phyloP scores from a whole-genome alignment of 306 rosid genomes.

The Spatholobus suberectus region DNA sequence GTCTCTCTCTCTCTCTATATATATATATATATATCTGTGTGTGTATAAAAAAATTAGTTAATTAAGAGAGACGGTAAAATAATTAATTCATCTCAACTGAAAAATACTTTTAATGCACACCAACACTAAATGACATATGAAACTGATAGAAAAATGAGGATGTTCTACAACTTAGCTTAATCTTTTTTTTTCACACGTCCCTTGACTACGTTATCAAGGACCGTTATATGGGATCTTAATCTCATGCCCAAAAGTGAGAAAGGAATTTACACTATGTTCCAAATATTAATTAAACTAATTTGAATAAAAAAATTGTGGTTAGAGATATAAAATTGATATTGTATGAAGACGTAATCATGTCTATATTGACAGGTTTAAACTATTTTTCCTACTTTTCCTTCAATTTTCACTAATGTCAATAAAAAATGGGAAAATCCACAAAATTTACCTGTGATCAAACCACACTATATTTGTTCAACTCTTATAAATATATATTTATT shows the following conservation, averaged over 20 bases:
- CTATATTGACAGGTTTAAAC: too few species aligned
- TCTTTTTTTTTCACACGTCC: neutral
- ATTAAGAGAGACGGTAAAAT: too few species aligned
- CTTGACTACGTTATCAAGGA: neutral
- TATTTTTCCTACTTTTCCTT: neutral
- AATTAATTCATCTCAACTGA: too few species aligned
- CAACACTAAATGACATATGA: too few species aligned
- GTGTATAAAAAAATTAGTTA: too few species aligned
- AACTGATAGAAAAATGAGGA: neutral
- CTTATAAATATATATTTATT: too few species aligned
- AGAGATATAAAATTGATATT: neutral
- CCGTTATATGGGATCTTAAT: neutral
- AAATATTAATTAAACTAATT: neutral
- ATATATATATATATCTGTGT: too few species aligned
- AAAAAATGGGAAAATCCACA: neutral
- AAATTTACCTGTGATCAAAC: neutral
- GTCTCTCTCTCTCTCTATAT: too few species aligned
- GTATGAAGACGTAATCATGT: neutral
- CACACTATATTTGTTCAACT: neutral
- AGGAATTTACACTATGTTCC: neutral
- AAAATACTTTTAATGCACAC: too few species aligned
- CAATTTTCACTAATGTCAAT: neutral
- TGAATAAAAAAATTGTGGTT: neutral
- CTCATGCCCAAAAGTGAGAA: neutral
- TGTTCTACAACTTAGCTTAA: neutral